Conservation (phyloP, 2,329 filamentous ascomycete genomes). For the Cercospora sesami region DNA sequence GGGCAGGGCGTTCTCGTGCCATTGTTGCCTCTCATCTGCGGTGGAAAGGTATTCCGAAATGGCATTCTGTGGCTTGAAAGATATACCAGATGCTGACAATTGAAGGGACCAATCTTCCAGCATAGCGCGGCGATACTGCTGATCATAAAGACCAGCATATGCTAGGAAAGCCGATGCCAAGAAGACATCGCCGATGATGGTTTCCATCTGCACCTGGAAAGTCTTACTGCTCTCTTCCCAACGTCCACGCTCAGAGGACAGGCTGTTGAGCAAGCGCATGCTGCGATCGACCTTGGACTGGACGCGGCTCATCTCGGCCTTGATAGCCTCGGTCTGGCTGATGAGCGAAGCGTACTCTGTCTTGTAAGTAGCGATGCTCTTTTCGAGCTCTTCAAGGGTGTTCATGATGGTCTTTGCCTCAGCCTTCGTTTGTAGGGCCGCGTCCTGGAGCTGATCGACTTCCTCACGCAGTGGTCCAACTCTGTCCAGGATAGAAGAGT, state of each 20-base stretch:
- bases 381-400: constrained; percentile 78
- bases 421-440: constrained; percentile 87
- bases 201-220: constrained; percentile 96
- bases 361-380: constrained; percentile 93
- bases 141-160: constrained; percentile 95
- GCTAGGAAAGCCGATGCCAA: constrained; percentile 96
- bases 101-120: constrained; percentile 97
- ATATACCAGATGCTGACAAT: constrained; percentile 86
- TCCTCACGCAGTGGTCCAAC: constrained; percentile 91
- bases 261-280: constrained; percentile 86
- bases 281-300: constrained; percentile 98
- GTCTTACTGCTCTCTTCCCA: constrained; percentile 98
- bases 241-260: constrained; percentile 86
- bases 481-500: constrained; percentile 93
- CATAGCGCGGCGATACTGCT: constrained; percentile 97
- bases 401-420: constrained; percentile 89
- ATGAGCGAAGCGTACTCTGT: constrained; percentile 93
- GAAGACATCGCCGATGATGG: constrained; percentile 90
- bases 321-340: constrained; percentile 96
- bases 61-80: constrained; percentile 89
- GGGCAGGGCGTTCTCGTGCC: constrained; percentile 91
- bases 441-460: constrained; percentile 80
- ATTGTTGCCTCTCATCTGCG: constrained; percentile 88
- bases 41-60: constrained; percentile 96
- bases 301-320: constrained; percentile 91